Evolutionary conservation across 805 yeast genomes (phyloP).

Genomic region (Teunomyces pallodes): DNA sequence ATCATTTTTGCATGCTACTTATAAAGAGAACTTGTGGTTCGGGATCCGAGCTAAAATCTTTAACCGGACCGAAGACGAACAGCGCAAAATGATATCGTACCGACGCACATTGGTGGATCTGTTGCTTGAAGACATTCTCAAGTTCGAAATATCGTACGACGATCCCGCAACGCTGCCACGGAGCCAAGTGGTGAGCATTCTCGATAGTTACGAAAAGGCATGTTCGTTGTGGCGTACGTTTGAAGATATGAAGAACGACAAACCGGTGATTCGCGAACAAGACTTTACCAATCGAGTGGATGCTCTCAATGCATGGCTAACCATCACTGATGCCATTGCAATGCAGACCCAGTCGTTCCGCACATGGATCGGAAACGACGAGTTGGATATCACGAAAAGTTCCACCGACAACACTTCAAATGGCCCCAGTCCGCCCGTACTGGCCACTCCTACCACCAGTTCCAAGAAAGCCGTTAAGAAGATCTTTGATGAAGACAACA

Average conservation of each 20-base stretch:
- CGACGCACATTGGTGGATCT: conserved; percentile 72
- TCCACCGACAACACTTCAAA: conserved; percentile 16
- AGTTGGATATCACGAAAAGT: conserved; percentile 57
- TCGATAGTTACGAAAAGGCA: conserved; percentile 62
- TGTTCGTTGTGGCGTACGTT: conserved; percentile 77
- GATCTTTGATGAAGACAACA: conserved; percentile 56
- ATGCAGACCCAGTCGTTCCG: conserved; percentile 59
- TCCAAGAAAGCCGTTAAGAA: conserved; percentile 17
- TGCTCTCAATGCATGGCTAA: conserved; percentile 81
- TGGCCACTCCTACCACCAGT: conserved; percentile 9
- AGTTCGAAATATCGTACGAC: conserved; percentile 55
- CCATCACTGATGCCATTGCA: conserved; percentile 67
- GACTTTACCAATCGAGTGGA: conserved; percentile 67
- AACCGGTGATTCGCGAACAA: conserved; percentile 63
- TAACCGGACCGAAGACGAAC: conserved; percentile 79
- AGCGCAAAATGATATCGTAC: conserved; percentile 63
- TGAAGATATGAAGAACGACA: conserved; percentile 74
- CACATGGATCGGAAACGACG: conserved; percentile 83
- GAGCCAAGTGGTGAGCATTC: conserved; percentile 50
- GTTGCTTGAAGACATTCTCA: conserved; percentile 64
- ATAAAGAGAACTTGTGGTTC: conserved; percentile 78
- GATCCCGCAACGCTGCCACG: conserved; percentile 30
- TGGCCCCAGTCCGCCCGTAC: conserved; percentile 12
- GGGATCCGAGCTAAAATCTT: conserved; percentile 80
- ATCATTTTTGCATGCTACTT: conserved; percentile 49